Base-by-base conservation (phyloP, 371 early-diverging fungal species). In the Coemansia sp. region DNA sequence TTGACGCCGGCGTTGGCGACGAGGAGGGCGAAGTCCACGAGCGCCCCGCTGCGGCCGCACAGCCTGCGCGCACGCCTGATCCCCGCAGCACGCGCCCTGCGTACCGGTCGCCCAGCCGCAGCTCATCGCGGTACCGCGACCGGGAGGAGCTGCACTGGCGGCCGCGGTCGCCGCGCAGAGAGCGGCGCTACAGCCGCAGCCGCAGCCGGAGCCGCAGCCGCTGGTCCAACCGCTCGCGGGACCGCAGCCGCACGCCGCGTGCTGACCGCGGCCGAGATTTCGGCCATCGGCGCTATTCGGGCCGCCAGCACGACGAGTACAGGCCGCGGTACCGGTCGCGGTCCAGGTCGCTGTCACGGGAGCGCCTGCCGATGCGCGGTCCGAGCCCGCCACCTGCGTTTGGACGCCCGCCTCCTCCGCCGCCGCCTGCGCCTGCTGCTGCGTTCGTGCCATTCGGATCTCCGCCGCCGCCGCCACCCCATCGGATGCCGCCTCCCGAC, bases 191-290 rank as follows among this genome's bases (percentile, higher is more conserved):
- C 16, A 18, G 18, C 18, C 52, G 37, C 9, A 52, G 52, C 12
- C 33, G 34, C 34, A 44, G 44, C 16, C 44, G 44, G 14, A 50
- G 50, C 11, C 52, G 52, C 36, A 52, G 52, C 12, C 36, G 52
- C 16, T 52, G 52, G 52, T 52, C 52, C 18, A 52, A 36, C 36
- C 34, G 52, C 16, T 52, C 52, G 34, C 52, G 52, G 16, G 52
- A 52, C 18, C 50, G 50, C 50, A 50, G 50, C 50, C 50, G 34
- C 33, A 7, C 50, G 31, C 11, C 50, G 5, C 5, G 50, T 6
- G 14, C 8, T 33, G 50, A 29, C 4, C n/a, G 32, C 14, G 5
- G 34, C 34, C 37, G 52, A 8, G 52, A 52, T 12, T 52, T 16
- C 36, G 34, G 52, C 52, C 34, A n/a, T 3, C 50, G 33, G 2